phyloP scores from a whole-genome alignment of 2,329 filamentous ascomycete species.

The Hypoxylon sp. region DNA sequence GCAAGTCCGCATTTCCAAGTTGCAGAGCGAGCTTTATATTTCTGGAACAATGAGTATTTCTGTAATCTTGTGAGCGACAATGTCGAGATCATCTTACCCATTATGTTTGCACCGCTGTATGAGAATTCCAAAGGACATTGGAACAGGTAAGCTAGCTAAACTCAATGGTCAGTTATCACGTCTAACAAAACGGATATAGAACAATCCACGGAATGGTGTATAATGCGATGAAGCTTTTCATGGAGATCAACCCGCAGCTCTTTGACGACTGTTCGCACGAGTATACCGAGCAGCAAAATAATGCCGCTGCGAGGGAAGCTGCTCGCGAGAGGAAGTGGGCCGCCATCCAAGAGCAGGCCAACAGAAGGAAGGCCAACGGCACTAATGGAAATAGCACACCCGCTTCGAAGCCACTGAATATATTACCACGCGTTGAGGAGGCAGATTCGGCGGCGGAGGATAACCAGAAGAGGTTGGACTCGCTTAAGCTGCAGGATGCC shows the following conservation, averaged over 20 bases:
- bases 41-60: slow-evolving; percentile 99
- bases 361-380: slow-evolving; percentile 71
- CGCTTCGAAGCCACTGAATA: slow-evolving; percentile 59
- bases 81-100: slow-evolving; percentile 96
- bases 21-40: slow-evolving; percentile 95
- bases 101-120: slow-evolving; percentile 98
- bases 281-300: slow-evolving; percentile 97
- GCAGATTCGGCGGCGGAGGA: slow-evolving; percentile 85
- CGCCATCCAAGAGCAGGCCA: slow-evolving; percentile 83
- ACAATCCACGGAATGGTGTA: slow-evolving; percentile 99
- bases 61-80: slow-evolving; percentile 99
- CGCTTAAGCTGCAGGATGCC: slow-evolving; percentile 89
- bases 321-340: slow-evolving; percentile 91
- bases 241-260: slow-evolving; percentile 99
- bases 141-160: slow-evolving; percentile 80
- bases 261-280: slow-evolving; percentile 99
- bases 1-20: slow-evolving; percentile 99
- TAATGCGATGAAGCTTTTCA: slow-evolving; percentile 99
- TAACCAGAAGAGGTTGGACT: slow-evolving; percentile 89
- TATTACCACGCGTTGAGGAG: slow-evolving; percentile 75
- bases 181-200: slow-evolving; percentile 66
- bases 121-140: slow-evolving; percentile 99
- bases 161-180: background rate
- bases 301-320: slow-evolving; percentile 85
- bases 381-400: slow-evolving; percentile 55